These are phyloP conservation scores for Ganoderma boninense DNA, from an alignment of 1,284 basidiomycete genomes.

Conservation along the genomic window DNA sequence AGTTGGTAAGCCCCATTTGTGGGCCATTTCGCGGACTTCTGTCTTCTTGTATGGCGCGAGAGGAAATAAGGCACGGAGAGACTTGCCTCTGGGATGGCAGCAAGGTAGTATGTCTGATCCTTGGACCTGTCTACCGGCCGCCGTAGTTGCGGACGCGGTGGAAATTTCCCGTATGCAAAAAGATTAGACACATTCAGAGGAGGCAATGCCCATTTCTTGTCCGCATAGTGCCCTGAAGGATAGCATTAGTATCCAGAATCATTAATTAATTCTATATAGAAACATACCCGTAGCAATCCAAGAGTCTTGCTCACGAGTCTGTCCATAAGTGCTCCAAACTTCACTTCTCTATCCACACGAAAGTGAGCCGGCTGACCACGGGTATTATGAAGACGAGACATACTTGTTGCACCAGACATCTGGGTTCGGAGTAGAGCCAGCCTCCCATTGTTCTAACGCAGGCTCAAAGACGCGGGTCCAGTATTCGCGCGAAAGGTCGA, in stretches of 20 bases:
- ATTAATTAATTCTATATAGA: too few relatives aligned
- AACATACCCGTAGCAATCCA: constrained; percentile 84
- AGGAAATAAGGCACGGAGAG: constrained; percentile 83
- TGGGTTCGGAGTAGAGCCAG: constrained; percentile 89
- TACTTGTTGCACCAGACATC: constrained; percentile 94
- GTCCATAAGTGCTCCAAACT: constrained; percentile 89
- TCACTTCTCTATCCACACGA: constrained; percentile 75
- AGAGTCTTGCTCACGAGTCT: constrained; percentile 53
- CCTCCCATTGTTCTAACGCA: constrained; percentile 78
- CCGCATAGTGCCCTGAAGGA: constrained; percentile 87
- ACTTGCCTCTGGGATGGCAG: constrained; percentile 73
- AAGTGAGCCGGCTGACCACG: background rate
- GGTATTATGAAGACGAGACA: constrained; percentile 20
- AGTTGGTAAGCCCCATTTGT: constrained; percentile 73
- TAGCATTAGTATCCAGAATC: background rate
- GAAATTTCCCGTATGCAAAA: constrained; percentile 22
- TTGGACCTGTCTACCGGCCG: constrained; percentile 76
- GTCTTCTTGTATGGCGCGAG: constrained; percentile 73
- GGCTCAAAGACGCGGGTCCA: constrained; percentile 93
- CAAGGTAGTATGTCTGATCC: constrained; percentile 96
- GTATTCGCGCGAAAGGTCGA: constrained; percentile 88
- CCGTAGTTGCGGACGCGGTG: constrained; percentile 66
- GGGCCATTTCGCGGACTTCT: constrained; percentile 84
- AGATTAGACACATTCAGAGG: constrained; percentile 18
- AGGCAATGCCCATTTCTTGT: constrained; percentile 58